Evolutionary conservation across 768 basidiomycete species (phyloP), one percentile per base, ranked within the genome.

Genomic region (Tricholoma flavovirens): DNA sequence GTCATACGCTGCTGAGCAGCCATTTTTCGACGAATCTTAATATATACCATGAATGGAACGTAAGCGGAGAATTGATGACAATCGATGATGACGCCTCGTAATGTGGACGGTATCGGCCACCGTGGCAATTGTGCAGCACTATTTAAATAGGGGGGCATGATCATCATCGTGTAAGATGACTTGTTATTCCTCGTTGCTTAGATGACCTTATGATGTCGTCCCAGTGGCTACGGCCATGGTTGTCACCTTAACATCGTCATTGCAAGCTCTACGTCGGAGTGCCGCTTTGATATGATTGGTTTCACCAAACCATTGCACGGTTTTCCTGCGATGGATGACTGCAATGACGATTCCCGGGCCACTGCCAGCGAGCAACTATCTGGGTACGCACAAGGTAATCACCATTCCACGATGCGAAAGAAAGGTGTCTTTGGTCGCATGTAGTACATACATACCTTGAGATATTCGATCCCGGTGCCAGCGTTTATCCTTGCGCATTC

Each of bases 311-410:
- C 55, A 60, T 59, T 62, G 54, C 54, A 54, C 67, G 54, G 73
- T 74, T 72, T 74, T 84, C 82, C 78, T 85, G 84, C 84, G 84
- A 85, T 85, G 83, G 84, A 86, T 84, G 83, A 86, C 83, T 86
- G 82, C 83, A 80, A 78, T 76, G 77, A 73, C 72, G 82, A 76
- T 81, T 72, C 75, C 71, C n/a, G n/a, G n/a, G n/a, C n/a, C n/a
- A n/a, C n/a, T n/a, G n/a, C n/a, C n/a, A 46, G 60, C 62, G 67
- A 48, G 15, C 24, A 48, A 30, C 46, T 29, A 26, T 26, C 24
- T 5, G 15, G 1, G 46, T 26, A 48, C 26, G 29, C 46, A 30
- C 46, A 29, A 8, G 5, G 45, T 46, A 14, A 22, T 3, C 8
- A 43, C 4, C 4, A 8, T 29, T 29, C 29, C 29, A 4, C 29